Conservation (phyloP, 495 filamentous ascomycete species). For the Amniculicola lignicola region DNA sequence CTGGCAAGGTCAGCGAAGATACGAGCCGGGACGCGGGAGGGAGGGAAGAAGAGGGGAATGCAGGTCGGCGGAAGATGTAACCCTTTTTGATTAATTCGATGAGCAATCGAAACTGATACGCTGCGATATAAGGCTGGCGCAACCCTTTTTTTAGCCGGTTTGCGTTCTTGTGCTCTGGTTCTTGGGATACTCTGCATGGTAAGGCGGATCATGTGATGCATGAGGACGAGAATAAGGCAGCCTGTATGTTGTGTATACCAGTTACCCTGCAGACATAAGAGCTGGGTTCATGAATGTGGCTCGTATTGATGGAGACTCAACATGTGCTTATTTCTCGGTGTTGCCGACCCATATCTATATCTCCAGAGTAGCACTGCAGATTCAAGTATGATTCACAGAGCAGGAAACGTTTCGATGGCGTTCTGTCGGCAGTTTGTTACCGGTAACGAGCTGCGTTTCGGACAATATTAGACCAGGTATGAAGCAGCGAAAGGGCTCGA, state of each 20-base stretch:
- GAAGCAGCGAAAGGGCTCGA: background rate
- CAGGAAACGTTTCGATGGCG: slow-evolving; percentile 4
- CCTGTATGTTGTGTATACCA: slow-evolving; percentile 1
- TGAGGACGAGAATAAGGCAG: slow-evolving; percentile 9
- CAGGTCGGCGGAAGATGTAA: slow-evolving; percentile 34
- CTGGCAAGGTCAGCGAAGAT: background rate
- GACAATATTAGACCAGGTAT: slow-evolving; percentile 22
- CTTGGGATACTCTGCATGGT: slow-evolving; percentile 19
- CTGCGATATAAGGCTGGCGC: slow-evolving; percentile 30
- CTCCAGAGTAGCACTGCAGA: no score
- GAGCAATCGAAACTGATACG: slow-evolving; percentile 24
- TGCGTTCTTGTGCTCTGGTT: slow-evolving; percentile 26
- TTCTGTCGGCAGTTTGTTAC: slow-evolving; percentile 23
- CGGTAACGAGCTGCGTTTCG: slow-evolving; percentile 15
- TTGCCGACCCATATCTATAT: no score
- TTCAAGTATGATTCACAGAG: no score
- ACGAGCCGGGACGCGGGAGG: slow-evolving; percentile 15
- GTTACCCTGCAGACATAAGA: slow-evolving; percentile 28
- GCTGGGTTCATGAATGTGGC: no score
- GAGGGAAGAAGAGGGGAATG: slow-evolving; percentile 22
- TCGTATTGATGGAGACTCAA: no score
- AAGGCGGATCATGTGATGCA: slow-evolving; percentile 30
- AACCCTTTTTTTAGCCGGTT: slow-evolving; percentile 26
- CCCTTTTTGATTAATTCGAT: slow-evolving; percentile 33
- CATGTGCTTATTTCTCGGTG: no score